Base-by-base conservation (phyloP, 305 asterid genomes). In the Withania somnifera region DNA sequence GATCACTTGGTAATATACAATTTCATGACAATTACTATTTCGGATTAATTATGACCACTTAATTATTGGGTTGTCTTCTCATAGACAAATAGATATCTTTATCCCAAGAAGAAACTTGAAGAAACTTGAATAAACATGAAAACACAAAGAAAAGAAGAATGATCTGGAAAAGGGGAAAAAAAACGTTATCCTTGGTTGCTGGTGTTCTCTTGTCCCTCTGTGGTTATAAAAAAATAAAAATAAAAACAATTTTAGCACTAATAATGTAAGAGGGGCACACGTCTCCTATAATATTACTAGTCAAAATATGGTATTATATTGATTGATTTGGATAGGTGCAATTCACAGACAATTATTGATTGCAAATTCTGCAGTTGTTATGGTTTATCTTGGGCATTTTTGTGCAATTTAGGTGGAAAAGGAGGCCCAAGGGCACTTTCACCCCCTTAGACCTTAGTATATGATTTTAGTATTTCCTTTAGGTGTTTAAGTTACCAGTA, bases 201-300 rank as follows among this genome's bases (percentile, higher is more conserved):
- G 67, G 68, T 60, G 26, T 47, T 47, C 60, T 75, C 6, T 8
- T 14, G 42, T 24, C 45, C 36, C 40, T 73, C 42, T 42, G 11
- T 47, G 19, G 0, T 75, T 2, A 26, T 20, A 24, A 4, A 3
- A 36, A 36, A 38, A 6, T 3, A 57, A 57, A 13, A 73, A 24
- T n/a, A n/a, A 10, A 8, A 73, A 47, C 17, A 50, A 50, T 11
- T 75, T 50, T 47, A 50, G 61, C 60, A 75, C 79, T 75, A 75
- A 75, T 75, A 30, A 75, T 50, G 14, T 47, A 75, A 75, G 79
- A 75, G 79, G 61, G 28, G 45, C 61, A 47, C 79, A 75, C 79
- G 79, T 75, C 79, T 50, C 8, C 17, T 26, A 15, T 26, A 9
- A 15, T 73, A 47, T 32, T 47, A 50, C 50, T 42, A 75, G 28